Evolutionary conservation across 306 rosid genomes (phyloP).

Genomic region (Psophocarpus tetragonolobus): DNA sequence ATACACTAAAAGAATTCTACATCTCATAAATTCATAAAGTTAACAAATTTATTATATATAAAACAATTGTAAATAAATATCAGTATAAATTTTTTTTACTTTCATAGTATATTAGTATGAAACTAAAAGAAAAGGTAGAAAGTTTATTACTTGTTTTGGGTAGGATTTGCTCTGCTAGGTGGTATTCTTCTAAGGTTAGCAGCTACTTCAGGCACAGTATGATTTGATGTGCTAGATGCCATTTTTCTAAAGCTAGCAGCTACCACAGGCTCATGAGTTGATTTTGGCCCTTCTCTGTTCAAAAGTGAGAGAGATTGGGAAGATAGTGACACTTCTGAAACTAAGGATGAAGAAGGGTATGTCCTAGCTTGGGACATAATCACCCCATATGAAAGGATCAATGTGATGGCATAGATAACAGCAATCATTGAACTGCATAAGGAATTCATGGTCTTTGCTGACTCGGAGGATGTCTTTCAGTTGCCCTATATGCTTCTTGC

Average conservation of each 20-base stretch:
- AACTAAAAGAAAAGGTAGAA: no score
- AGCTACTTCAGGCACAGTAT: slow-evolving; percentile 43
- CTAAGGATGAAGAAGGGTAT: slow-evolving; percentile 39
- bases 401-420: slow-evolving; percentile 43
- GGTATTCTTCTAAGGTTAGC: slow-evolving; percentile 70
- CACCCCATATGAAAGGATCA: slow-evolving; percentile 45
- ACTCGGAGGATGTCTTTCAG: slow-evolving; percentile 49
- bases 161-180: slow-evolving; percentile 80
- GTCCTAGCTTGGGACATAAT: slow-evolving; percentile 50
- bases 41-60: no score
- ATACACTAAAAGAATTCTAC: no score
- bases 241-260: slow-evolving; percentile 60
- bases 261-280: slow-evolving; percentile 20
- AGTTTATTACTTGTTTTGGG: slow-evolving; percentile 91
- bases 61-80: no score
- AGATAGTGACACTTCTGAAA: slow-evolving; percentile 33
- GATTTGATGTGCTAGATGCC: slow-evolving; percentile 76
- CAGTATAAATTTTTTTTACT: no score
- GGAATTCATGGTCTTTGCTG: slow-evolving; percentile 62
- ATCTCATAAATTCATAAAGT: no score
- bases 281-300: slow-evolving; percentile 23
- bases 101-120: no score
- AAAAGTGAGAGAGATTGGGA: slow-evolving; percentile 30
- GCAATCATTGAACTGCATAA: slow-evolving; percentile 46
- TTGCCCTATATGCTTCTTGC: slow-evolving; percentile 38